Percentiles rank a stretch among this genome's conserved stretches.
phyloP scores from a whole-genome alignment of 345 rosid species.

The Arabis alpina region DNA sequence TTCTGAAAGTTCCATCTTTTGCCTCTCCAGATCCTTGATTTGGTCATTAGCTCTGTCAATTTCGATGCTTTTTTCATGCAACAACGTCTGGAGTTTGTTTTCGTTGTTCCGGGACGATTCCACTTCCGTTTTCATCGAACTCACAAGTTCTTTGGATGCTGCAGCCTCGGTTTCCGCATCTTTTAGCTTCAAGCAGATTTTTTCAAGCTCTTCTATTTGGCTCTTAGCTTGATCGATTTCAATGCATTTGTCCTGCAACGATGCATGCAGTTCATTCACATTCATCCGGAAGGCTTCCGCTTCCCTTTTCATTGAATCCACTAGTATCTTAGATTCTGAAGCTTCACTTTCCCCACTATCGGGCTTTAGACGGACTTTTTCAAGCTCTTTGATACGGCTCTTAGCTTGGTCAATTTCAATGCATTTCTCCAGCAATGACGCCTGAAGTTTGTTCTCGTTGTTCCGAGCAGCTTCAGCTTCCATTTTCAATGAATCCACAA shows the following conservation, averaged over 20 bases:
- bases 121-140: constrained; percentile 28
- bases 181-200: constrained; percentile 39
- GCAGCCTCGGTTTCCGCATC: constrained; percentile 38
- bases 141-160: constrained; percentile 38
- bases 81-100: constrained; percentile 34
- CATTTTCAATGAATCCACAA: constrained; percentile 38
- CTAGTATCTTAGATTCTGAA: constrained; percentile 34
- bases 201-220: constrained; percentile 47
- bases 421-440: constrained; percentile 43
- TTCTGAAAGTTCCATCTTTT: constrained; percentile 37
- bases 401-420: constrained; percentile 33
- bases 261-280: constrained; percentile 35
- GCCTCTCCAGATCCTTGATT: constrained; percentile 38
- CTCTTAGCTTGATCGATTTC: constrained; percentile 32
- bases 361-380: constrained; percentile 35
- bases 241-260: constrained; percentile 40
- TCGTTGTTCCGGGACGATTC: constrained; percentile 34
- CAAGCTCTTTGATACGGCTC: constrained; percentile 44
- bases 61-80: constrained; percentile 36
- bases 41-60: constrained; percentile 35
- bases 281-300: constrained; percentile 34
- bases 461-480: constrained; percentile 40
- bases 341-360: constrained; percentile 36
- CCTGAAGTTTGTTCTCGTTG: constrained; percentile 36
- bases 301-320: constrained; percentile 39